A percentile compares a stretch with the other conserved stretches of the same genome.
These are phyloP conservation scores for Coemansia sp. DNA, from an alignment of 192 early-diverging fungal species.

Conservation along the genomic window DNA sequence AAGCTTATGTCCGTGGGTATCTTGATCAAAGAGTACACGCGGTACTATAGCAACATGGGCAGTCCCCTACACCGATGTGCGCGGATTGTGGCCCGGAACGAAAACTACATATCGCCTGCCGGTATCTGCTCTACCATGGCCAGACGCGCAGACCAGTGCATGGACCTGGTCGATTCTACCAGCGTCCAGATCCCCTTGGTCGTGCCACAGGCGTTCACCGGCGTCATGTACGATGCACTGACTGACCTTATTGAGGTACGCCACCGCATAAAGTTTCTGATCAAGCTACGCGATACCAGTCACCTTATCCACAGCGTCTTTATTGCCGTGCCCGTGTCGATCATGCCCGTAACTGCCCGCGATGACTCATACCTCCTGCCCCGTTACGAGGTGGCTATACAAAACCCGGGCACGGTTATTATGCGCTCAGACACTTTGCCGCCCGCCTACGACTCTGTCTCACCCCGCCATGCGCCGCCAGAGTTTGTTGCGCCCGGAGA, in stretches of 20 bases:
- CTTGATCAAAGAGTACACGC: slow-evolving; percentile 53
- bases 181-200: slow-evolving; percentile 27
- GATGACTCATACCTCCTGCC: slow-evolving; percentile 39
- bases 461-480: background rate
- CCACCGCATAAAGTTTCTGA: slow-evolving; percentile 47
- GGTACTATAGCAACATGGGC: slow-evolving; percentile 27
- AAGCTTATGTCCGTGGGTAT: slow-evolving; percentile 41
- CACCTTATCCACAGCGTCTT: slow-evolving; percentile 39
- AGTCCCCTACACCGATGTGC: slow-evolving; percentile 17
- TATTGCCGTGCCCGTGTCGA: slow-evolving; percentile 46
- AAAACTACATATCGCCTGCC: slow-evolving; percentile 23
- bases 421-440: slow-evolving; percentile 41
- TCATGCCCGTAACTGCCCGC: slow-evolving; percentile 41
- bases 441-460: slow-evolving; percentile 26
- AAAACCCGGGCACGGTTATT: slow-evolving; percentile 19
- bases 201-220: slow-evolving; percentile 24
- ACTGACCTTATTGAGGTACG: slow-evolving; percentile 42
- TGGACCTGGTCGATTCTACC: slow-evolving; percentile 30
- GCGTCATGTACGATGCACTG: slow-evolving; percentile 36
- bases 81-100: slow-evolving; percentile 35
- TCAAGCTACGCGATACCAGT: slow-evolving; percentile 33
- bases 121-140: slow-evolving; percentile 14
- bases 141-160: slow-evolving; percentile 11
- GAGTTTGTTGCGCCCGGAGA: slow-evolving; percentile 3
- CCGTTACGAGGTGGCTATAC: slow-evolving; percentile 32